Evolutionary conservation across 2,329 filamentous ascomycete genomes (phyloP).

Genomic region (Boeremia exigua): DNA sequence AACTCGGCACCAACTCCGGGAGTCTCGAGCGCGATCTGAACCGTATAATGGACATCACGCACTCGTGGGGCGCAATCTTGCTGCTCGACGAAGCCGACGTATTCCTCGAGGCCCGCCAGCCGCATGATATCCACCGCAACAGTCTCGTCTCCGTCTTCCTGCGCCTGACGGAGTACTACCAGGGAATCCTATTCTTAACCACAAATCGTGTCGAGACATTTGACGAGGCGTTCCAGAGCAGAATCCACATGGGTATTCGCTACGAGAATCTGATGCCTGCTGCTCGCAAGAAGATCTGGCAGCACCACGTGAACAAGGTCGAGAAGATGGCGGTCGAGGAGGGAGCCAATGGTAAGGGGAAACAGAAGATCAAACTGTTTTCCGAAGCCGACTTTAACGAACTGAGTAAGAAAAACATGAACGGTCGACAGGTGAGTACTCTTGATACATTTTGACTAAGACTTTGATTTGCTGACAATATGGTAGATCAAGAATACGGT

Average conservation of each 20-base stretch:
- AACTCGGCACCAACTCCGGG: constrained; percentile 76
- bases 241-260: constrained; percentile 83
- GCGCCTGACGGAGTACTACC: constrained; percentile 86
- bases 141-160: constrained; percentile 87
- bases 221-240: constrained; percentile 86
- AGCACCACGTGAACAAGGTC: constrained; percentile 80
- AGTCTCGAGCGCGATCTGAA: constrained; percentile 78
- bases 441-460: neutral
- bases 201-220: constrained; percentile 89
- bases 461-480: constrained; percentile 14
- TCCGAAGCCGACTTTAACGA: constrained; percentile 70
- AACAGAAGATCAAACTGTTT: constrained; percentile 56
- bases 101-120: constrained; percentile 76
- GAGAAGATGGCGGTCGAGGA: constrained; percentile 57
- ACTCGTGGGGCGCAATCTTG: constrained; percentile 84
- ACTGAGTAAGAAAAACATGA: constrained; percentile 72
- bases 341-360: constrained; percentile 53
- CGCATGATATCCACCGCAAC: constrained; percentile 84
- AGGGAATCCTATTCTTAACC: constrained; percentile 87
- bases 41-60: constrained; percentile 84
- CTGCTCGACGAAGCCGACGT: constrained; percentile 76
- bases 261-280: constrained; percentile 77
- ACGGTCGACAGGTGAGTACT: constrained; percentile 66
- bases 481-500: constrained; percentile 88
- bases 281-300: constrained; percentile 81